Evolutionary conservation across 495 filamentous ascomycete species (phyloP).

Genomic region (Platismatia glauca): DNA sequence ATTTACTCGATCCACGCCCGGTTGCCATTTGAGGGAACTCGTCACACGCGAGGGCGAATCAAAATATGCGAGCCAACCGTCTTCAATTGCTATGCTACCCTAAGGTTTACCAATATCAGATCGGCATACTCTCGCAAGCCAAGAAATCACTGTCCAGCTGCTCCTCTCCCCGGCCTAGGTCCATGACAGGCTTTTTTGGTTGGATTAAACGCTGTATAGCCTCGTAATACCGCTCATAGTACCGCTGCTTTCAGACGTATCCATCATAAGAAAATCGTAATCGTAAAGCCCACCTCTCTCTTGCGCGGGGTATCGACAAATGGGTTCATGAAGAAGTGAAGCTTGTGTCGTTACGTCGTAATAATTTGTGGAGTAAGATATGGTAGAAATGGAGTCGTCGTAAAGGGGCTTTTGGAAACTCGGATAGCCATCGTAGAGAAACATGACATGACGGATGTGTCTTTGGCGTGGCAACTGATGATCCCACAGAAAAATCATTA

Average conservation of each 20-base stretch:
- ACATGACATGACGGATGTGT: not conserved
- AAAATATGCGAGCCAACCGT: conserved; percentile 15
- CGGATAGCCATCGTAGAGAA: conserved; percentile 1
- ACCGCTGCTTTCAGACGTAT: conserved; percentile 19
- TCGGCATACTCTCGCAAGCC: conserved; percentile 1
- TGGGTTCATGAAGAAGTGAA: conserved; percentile 13
- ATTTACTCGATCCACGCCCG: not conserved
- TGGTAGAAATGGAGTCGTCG: conserved; percentile 16
- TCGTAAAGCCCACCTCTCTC: conserved; percentile 15
- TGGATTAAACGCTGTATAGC: conserved; percentile 9
- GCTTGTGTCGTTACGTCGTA: conserved; percentile 21
- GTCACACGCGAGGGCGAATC: not conserved
- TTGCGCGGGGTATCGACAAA: conserved; percentile 3
- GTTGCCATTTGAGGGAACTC: not conserved
- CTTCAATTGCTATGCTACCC: conserved; percentile 14
- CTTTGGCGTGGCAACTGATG: conserved; percentile 2
- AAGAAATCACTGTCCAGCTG: conserved; percentile 5
- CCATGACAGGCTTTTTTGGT: conserved; percentile 23
- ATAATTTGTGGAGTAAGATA: conserved; percentile 14
- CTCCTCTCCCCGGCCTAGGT: conserved; percentile 14
- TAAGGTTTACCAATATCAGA: conserved; percentile 11
- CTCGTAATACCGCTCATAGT: conserved; percentile 7
- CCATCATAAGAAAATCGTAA: conserved; percentile 21
- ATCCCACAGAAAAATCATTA: conserved; percentile 6
- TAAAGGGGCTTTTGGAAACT: not conserved